Evolutionary conservation across 2,329 filamentous ascomycete species (phyloP).

Genomic region (Pseudogymnoascus sp.): DNA sequence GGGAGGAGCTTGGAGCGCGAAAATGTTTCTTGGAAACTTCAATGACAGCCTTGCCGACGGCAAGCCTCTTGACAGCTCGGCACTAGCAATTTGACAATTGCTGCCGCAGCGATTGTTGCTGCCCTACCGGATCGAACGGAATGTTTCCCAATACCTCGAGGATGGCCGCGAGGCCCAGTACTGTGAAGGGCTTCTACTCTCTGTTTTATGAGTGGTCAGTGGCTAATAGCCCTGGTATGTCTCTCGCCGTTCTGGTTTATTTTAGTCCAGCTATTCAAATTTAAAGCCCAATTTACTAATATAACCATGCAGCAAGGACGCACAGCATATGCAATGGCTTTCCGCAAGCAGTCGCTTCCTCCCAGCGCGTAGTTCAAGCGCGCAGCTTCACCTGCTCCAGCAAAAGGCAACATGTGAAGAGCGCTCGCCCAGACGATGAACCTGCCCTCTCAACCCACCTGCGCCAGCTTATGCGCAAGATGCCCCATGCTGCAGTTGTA

Average conservation of each 20-base stretch:
- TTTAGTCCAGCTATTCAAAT: neutral
- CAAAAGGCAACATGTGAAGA: neutral
- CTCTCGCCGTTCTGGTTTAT: neutral
- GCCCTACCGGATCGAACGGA: neutral
- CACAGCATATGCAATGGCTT: neutral
- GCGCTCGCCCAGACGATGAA: constrained; percentile 6
- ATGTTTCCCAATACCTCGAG: neutral
- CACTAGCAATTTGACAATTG: constrained; percentile 5
- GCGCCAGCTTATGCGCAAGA: constrained; percentile 23
- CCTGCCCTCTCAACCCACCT: constrained; percentile 15
- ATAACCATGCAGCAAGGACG: neutral
- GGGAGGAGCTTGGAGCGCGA: constrained; percentile 10
- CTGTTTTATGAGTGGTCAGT: constrained; percentile 6
- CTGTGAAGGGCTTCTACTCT: constrained; percentile 5
- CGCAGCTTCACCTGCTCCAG: neutral
- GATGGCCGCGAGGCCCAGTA: neutral
- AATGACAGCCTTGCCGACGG: neutral
- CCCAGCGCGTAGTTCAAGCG: neutral
- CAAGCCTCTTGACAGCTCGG: neutral
- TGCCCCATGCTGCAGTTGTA: constrained; percentile 24
- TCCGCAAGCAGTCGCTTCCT: neutral
- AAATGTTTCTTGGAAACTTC: constrained; percentile 14
- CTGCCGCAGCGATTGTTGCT: constrained; percentile 5
- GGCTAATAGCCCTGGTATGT: constrained; percentile 5
- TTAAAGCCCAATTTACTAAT: neutral